Evolutionary conservation across 768 basidiomycete genomes (phyloP), one percentile per base, ranked within the genome.

Genomic region (Lactarius indigo): DNA sequence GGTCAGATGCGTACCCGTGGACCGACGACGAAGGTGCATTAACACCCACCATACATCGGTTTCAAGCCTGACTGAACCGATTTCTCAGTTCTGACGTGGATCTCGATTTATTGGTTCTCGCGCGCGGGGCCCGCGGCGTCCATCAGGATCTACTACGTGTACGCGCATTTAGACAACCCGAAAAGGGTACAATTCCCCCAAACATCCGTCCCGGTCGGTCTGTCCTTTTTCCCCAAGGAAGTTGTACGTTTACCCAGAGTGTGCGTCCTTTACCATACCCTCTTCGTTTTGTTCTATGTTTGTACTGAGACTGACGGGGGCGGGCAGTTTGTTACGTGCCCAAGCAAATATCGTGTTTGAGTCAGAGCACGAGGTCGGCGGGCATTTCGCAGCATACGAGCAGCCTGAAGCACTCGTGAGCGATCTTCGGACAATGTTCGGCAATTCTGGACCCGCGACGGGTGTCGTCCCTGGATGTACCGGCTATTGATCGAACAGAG

Each of bases 381-480:
- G 87, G 2, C 87, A 87, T 72, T 87, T 88, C 70, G 83, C 85
- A 10, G 80, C 86, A 0, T 72, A 81, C 66, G 86, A 87, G 69
- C 74, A 70, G 55, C 85, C 87, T 0, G 75, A 80, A 5, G 73
- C 74, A 3, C 76, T 88, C 20, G 85, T 77, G 0, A 77, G 70
- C 1, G 87, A 86, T 69, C 58, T 88, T 56, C 75, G 82, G 37
- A 81, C 76, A 69, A 87, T 87, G 84, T 87, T 86, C 73, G 81
- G 81, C 42, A 81, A 77, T 60, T 81, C 77, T 12, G 83, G 84
- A 0, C 79, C 79, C 35, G 83, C 83, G 5, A 82, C 78, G 68
- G 79, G 79, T 2, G 81, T 84, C 18, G 81, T 86, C 10, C 63
- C 75, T 1, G 82, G 79, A 10, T 52, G 50, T 12, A 37, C 42